Evolutionary conservation across 371 early-diverging fungal genomes (phyloP), one percentile per base, ranked within the genome.

Genomic region (Mortierella sp.): DNA sequence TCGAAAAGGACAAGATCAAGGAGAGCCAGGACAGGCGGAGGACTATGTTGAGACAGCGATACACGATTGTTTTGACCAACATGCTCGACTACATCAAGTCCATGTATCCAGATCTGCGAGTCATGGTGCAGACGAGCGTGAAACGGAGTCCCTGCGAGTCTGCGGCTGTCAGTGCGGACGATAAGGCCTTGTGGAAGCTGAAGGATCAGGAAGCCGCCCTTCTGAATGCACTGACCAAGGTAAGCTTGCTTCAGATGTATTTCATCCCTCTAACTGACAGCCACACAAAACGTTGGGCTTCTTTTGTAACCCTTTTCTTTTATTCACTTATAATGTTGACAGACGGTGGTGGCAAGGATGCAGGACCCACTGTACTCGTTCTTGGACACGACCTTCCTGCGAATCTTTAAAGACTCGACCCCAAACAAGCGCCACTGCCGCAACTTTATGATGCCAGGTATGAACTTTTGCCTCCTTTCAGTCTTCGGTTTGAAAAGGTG

Each of bases 371-470:
- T 65, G 5, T 84, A 75, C 46, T 75, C 84, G 41, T 84, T 84
- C 65, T 35, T 84, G 48, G 84, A 84, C 46, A 84, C 84, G 0
- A 84, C 81, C 3, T 78, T 84, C 51, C 58, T 84, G n/a, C 78
- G 78, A n/a, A 49, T 63, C 38, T 84, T 80, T 60, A 63, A 75
- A 58, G 84, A 78, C 38, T 29, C 75, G 35, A 49, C 55, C 11
- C 68, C 73, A 4, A 76, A 68, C 71, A 81, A 63, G 70, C 75
- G 63, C 4, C 63, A 77, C 35, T 84, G 84, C 56, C 74, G 63
- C 70, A 77, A 29, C 51, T 84, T 84, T 74, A 81, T 81, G 84
- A 81, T 84, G 81, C 84, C 84, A 68, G 84, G 84, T 84, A 43
- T 43, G 12, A 58, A 24, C 24, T 14, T 14, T 27, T 18, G 27